A percentile compares a stretch with the other conserved stretches of the same genome.
phyloP scores from a whole-genome alignment of 257 asterid genomes.

The Voacanga thouarsii region DNA sequence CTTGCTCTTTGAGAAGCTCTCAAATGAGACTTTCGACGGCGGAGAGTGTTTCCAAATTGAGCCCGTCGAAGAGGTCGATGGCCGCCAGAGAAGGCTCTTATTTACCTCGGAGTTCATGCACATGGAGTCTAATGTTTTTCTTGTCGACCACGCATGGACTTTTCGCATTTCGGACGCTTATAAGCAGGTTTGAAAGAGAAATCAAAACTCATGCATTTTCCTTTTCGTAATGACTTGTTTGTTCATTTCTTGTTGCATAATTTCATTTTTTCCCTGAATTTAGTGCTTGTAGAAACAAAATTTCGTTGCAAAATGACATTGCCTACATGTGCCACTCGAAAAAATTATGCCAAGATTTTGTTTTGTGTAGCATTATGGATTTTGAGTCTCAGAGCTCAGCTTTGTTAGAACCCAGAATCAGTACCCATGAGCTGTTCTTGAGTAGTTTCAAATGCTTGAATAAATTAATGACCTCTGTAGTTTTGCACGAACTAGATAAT shows the following conservation, averaged over 20 bases:
- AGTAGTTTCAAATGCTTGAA: background rate
- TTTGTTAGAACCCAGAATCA: no score
- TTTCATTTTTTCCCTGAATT: background rate
- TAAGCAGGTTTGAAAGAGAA: constrained; percentile 52
- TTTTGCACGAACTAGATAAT: background rate
- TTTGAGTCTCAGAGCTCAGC: background rate
- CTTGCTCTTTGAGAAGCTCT: constrained; percentile 73
- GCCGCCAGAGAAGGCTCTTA: constrained; percentile 76
- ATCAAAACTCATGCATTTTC: background rate
- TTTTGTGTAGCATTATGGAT: background rate
- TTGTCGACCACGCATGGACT: constrained; percentile 97
- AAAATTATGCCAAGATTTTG: background rate
- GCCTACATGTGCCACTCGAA: background rate
- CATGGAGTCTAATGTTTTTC: constrained; percentile 65
- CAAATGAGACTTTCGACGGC: constrained; percentile 79
- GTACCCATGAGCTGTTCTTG: no score
- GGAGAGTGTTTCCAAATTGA: constrained; percentile 83
- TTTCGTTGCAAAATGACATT: no score
- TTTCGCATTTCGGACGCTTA: constrained; percentile 89
- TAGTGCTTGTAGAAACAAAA: background rate
- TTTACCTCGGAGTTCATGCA: constrained; percentile 45
- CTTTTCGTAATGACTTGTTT: background rate
- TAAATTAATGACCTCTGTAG: background rate
- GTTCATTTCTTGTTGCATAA: background rate
- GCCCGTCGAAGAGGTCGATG: constrained; percentile 56